These are phyloP conservation scores for Verticillium dahliae DNA, from an alignment of 2,329 filamentous ascomycete species.

Conservation along the genomic window DNA sequence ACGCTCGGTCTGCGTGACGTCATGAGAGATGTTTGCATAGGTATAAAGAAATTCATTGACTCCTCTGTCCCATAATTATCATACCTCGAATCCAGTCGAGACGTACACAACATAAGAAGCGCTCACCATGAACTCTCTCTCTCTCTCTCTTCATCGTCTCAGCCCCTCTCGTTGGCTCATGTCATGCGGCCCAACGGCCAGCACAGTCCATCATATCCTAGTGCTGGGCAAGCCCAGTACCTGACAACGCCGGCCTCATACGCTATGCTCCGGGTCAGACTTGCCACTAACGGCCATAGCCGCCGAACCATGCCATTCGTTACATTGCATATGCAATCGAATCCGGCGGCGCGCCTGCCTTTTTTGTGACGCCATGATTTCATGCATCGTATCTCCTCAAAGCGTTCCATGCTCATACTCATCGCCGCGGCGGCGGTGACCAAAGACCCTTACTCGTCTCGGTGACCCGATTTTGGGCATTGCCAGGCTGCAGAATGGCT, in stretches of 20 bases:
- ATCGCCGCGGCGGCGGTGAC: slow-evolving; percentile 23
- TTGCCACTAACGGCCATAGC: background rate
- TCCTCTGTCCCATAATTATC: background rate
- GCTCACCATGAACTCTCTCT: background rate
- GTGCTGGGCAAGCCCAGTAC: background rate
- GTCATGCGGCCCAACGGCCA: background rate
- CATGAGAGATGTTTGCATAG: too few relatives aligned
- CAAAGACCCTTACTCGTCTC: slow-evolving; percentile 60
- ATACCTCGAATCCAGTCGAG: background rate
- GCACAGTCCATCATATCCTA: background rate
- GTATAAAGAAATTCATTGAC: background rate
- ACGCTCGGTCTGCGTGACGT: too few relatives aligned
- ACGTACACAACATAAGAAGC: background rate
- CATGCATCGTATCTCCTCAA: background rate
- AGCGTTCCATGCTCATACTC: background rate
- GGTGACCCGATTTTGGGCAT: slow-evolving; percentile 48
- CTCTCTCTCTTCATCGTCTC: background rate
- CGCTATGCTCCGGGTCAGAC: background rate
- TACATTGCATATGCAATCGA: background rate
- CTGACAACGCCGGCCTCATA: background rate
- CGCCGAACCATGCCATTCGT: too few relatives aligned
- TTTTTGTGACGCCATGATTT: background rate
- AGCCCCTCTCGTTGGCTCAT: background rate
- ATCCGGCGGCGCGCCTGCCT: background rate
- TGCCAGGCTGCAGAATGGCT: slow-evolving; percentile 46